Evolutionary conservation across 768 basidiomycete genomes (phyloP), one percentile per base, ranked within the genome.

Genomic region (Pisolithus sp.): DNA sequence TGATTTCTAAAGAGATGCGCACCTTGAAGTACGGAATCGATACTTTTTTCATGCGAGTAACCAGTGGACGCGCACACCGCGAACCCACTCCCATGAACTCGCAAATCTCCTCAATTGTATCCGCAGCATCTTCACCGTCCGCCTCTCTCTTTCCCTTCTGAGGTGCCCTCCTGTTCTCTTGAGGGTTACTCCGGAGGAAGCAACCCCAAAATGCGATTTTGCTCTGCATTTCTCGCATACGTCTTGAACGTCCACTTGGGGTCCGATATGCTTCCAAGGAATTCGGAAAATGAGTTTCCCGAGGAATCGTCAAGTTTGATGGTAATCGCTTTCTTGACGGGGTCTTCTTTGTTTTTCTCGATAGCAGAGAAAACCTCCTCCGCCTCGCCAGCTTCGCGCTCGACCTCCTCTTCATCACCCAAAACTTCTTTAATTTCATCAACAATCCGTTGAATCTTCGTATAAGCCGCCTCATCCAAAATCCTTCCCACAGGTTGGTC

Each of bases 21-120:
- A 85, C 93, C 79, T 99, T 91, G 79, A 99, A 98, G 69, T 99
- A 93, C 0, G 96, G 96, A 58, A 99, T 96, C 55, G 81, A 83
- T 58, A 98, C 87, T 64, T 89, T 90, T 77, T 98, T 95, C 90
- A 99, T 96, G 58, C 83, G 74, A 0, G 95, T 99, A 61, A 92
- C 79, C 21, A 91, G 73, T 7, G 79, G 72, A 59, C 85, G 84
- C 2, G 87, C 86, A 68, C 96, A 98, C 57, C 88, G 88, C 10
- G 92, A 89, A 67, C 96, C 98, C 13, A 77, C 68, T 1, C 92
- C 92, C 0, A 82, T 86, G 75, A 98, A 99, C 26, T 83, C 78
- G 61, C 83, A 88, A 7, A 99, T 77, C 66, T 99, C 96, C 49
- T 97, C 94, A 34, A 89, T 81, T 46, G 63, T 23, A 0, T 57